Percentiles rank a stretch among this genome's conserved stretches.
These are phyloP conservation scores for Tripidium arundinaceum DNA, from an alignment of 202 grass and related monocot species.

Conservation along the genomic window DNA sequence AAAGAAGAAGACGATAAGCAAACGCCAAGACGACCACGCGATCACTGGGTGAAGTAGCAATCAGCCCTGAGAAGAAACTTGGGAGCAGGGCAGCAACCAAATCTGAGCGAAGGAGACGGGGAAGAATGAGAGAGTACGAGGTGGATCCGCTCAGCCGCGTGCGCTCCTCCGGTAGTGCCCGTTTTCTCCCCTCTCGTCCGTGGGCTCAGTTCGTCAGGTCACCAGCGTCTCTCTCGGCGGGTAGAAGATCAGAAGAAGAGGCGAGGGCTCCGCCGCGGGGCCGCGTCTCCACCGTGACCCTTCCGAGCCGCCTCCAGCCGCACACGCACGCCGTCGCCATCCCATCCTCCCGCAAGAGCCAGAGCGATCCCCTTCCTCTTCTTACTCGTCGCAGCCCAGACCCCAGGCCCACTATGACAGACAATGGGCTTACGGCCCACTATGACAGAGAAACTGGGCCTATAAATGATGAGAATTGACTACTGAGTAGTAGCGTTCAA, in stretches of 20 bases:
- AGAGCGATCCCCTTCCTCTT: background rate
- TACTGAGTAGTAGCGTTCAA: too few relatives aligned
- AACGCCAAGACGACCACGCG: background rate
- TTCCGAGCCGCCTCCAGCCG: slow-evolving; percentile 22
- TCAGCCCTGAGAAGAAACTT: background rate
- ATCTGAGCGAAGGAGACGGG: background rate
- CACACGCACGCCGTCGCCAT: background rate
- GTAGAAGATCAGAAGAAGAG: background rate
- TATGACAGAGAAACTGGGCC: background rate
- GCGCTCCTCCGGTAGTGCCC: background rate
- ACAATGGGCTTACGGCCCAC: background rate
- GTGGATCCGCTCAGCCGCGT: background rate
- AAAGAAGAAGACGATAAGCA: too few relatives aligned
- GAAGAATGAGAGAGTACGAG: background rate
- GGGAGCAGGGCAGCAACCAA: background rate
- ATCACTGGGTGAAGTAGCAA: background rate
- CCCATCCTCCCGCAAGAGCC: background rate
- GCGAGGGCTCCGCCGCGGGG: background rate
- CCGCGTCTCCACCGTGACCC: slow-evolving; percentile 15
- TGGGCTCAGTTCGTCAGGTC: background rate
- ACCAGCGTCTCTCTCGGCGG: background rate
- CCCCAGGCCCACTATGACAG: background rate
- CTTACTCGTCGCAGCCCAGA: background rate
- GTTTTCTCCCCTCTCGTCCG: background rate
- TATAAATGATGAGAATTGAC: too few relatives aligned